Conservation (phyloP, 2,329 filamentous ascomycete species). For the Claviceps sp. region DNA sequence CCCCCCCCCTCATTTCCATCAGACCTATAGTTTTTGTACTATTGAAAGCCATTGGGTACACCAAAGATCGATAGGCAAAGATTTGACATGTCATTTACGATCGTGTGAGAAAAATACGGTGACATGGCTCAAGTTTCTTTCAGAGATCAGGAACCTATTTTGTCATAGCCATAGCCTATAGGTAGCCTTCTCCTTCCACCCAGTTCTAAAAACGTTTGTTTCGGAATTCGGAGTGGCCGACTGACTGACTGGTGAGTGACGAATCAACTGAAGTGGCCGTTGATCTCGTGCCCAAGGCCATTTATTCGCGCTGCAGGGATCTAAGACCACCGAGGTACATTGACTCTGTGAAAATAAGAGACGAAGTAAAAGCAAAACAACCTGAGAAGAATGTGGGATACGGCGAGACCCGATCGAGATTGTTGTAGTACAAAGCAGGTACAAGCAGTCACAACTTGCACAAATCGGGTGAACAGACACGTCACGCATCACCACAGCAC, state of each 20-base stretch:
- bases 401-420: not conserved
- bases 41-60: not conserved
- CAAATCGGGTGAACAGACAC: not conserved
- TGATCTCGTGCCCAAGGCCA: too few species aligned
- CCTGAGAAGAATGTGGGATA: not conserved
- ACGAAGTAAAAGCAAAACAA: not conserved
- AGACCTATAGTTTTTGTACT: not conserved
- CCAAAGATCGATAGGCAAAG: not conserved
- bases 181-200: too few species aligned
- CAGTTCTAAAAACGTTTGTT: too few species aligned
- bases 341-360: not conserved
- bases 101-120: too few species aligned
- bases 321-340: too few species aligned
- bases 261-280: too few species aligned
- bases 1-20: not conserved
- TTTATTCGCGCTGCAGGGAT: too few species aligned
- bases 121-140: not conserved
- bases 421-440: not conserved
- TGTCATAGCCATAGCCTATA: not conserved
- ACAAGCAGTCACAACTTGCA: not conserved
- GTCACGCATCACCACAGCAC: too few species aligned
- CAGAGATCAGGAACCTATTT: not conserved
- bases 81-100: not conserved
- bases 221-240: too few species aligned
- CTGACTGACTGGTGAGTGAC: too few species aligned